phyloP scores from a whole-genome alignment of 306 rosid genomes.

The Cucurbita maxima region DNA sequence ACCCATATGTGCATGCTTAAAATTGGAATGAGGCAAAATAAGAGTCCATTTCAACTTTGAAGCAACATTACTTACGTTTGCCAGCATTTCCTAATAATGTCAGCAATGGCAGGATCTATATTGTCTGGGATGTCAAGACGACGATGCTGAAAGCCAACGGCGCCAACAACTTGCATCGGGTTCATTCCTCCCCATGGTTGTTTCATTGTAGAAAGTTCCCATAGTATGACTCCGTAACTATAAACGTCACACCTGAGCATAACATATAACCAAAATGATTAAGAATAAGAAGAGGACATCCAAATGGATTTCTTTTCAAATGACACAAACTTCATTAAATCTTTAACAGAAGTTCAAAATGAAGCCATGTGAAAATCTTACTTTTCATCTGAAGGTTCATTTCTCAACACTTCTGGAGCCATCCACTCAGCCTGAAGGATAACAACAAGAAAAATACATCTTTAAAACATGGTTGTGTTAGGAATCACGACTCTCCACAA shows the following conservation, averaged over 20 bases:
- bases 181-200: slow-evolving; percentile 99
- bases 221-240: slow-evolving; percentile 90
- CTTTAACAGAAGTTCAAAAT: not conserved
- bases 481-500: no score
- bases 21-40: not conserved
- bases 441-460: slow-evolving; percentile 8
- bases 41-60: not conserved
- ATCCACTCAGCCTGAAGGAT: slow-evolving; percentile 96
- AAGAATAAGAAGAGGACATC: not conserved
- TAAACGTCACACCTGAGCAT: slow-evolving; percentile 72
- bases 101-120: slow-evolving; percentile 61
- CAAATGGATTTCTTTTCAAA: not conserved
- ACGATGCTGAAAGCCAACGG: slow-evolving; percentile 99
- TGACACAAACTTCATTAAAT: not conserved
- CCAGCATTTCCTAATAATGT: slow-evolving; percentile 78
- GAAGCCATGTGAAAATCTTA: slow-evolving; percentile 16
- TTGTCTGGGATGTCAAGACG: slow-evolving; percentile 92
- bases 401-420: slow-evolving; percentile 99
- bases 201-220: slow-evolving; percentile 87
- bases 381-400: slow-evolving; percentile 97
- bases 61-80: slow-evolving; percentile 55
- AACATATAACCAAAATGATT: not conserved
- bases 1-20: not conserved
- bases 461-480: slow-evolving; percentile 13
- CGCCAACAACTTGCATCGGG: slow-evolving; percentile 99